Evolutionary conservation across 2,329 filamentous ascomycete genomes (phyloP), one percentile per base, ranked within the genome.

Genomic region (Colletotrichum brevisporum): DNA sequence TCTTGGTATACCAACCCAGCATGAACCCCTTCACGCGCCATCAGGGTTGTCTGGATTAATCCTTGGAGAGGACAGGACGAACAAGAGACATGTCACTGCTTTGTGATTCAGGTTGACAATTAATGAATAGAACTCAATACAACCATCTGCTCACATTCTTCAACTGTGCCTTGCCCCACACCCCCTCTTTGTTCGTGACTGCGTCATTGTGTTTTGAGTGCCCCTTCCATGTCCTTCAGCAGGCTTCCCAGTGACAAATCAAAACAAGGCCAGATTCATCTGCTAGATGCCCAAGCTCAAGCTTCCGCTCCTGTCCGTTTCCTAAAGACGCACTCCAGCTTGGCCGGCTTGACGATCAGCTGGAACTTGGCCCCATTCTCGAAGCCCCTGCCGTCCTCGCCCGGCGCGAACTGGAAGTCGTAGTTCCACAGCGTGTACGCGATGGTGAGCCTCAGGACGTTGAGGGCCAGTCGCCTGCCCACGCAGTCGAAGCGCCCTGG

Each of bases 371-470:
- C 52, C 10, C 51, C 51, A 3, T 43, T 51, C 3, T 59, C 39
- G 27, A 71, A 56, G 2, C 4, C 24, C 15, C 12, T 45, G 26
- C 53, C 69, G 16, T 69, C 41, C 31, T 69, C 66, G 0, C 69
- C 69, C 6, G 69, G 66, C 2, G 66, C 69, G 18, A 71, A 62
- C 21, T 31, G 15, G 15, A 71, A 69, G 50, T 71, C 69, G 13
- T 69, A 71, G 26, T 69, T 57, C 66, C 54, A 71, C 4, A 71
- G 57, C 0, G 69, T 71, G 36, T 69, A 71, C 5, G 69, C 65
- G 10, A 69, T 58, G 2, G 61, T 62, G 5, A 63, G 51, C 12
- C 60, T 31, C 6, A 69, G 18, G 15, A 71, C 69, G 43, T 65
- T 69, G 15, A 41, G 31, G 3, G 69, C 69, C 9, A 71, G 48